These are phyloP conservation scores for Condylostoma magnum DNA, from an alignment of 169 alveolate genomes.

Conservation along the genomic window DNA sequence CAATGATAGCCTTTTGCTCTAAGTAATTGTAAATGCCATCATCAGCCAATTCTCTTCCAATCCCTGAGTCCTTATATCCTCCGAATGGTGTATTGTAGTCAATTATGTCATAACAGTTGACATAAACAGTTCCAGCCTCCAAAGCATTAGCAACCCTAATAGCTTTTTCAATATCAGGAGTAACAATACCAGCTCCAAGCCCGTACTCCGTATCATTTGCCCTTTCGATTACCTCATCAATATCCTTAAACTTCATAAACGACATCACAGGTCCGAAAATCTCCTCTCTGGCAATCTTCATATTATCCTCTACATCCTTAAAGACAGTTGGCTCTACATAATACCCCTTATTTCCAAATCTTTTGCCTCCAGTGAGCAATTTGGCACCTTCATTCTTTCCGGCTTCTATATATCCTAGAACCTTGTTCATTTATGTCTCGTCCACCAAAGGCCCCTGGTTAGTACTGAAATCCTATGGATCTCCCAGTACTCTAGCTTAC, in stretches of 20 bases:
- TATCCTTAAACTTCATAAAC: conserved; percentile 47
- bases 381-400: conserved; percentile 83
- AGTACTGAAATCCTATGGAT: conserved; percentile 61
- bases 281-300: conserved; percentile 83
- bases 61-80: conserved; percentile 82
- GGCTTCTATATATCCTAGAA: conserved; percentile 56
- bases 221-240: conserved; percentile 75
- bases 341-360: conserved; percentile 63
- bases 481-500: conserved; percentile 47
- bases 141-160: conserved; percentile 50
- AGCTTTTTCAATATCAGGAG: conserved; percentile 68
- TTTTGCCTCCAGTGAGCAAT: conserved; percentile 75
- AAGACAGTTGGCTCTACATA: conserved; percentile 83
- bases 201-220: conserved; percentile 86
- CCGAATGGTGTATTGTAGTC: conserved; percentile 80
- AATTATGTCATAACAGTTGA: conserved; percentile 60
- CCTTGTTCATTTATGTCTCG: conserved; percentile 55
- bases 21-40: conserved; percentile 23
- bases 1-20: conserved; percentile 16
- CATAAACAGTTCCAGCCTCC: conserved; percentile 69
- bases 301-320: conserved; percentile 71
- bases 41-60: conserved; percentile 71
- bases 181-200: conserved; percentile 81
- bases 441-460: conserved; percentile 80
- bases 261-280: conserved; percentile 85